Base-by-base conservation (phyloP, 257 asterid genomes). In the Nicotiana tabacum region DNA sequence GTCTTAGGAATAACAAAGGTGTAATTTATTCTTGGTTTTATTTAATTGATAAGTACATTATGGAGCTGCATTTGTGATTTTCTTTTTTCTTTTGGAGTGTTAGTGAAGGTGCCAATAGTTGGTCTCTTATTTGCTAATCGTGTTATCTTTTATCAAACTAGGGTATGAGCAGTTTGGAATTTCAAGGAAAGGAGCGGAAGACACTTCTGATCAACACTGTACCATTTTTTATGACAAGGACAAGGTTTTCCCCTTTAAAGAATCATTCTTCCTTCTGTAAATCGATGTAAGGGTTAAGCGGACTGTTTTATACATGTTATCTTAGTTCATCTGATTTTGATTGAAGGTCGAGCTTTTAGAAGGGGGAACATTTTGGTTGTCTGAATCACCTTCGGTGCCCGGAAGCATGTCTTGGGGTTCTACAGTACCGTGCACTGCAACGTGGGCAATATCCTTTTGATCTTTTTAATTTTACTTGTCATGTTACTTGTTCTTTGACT, bases 361-460 rank as follows among this genome's bases (percentile, higher is more conserved):
- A 90, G 99, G 99, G 60, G 98, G 99, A 80, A 96, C 98, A 3
- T 96, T 94, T 89, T 96, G 99, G 99, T 83, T 96, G 85, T 96
- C 98, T 1, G 98, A 96, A 88, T 94, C 98, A 8, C 99, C 99
- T 82, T 96, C 99, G 0, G 98, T 96, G 33, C 98, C 99, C 55
- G 99, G 98, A 89, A 96, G 99, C 92, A 91, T 89, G 85, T 96
- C 99, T 11, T 96, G 98, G 99, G 98, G 98, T 39, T 94, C 99
- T 21, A 81, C 88, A 7, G 97, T 89, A 77, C 99, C 99, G 0
- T 93, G 96, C 86, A 91, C 92, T 82, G 91, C 98, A 4, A 94
- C 99, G 35, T 96, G 99, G 99, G 98, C 98, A 85, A 96, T 96
- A 96, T 96, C 99, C 97, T 94, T 94, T 66, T 58, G 56, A 82